Conservation (phyloP, 495 filamentous ascomycete genomes). For the Aspergillus campestris region DNA sequence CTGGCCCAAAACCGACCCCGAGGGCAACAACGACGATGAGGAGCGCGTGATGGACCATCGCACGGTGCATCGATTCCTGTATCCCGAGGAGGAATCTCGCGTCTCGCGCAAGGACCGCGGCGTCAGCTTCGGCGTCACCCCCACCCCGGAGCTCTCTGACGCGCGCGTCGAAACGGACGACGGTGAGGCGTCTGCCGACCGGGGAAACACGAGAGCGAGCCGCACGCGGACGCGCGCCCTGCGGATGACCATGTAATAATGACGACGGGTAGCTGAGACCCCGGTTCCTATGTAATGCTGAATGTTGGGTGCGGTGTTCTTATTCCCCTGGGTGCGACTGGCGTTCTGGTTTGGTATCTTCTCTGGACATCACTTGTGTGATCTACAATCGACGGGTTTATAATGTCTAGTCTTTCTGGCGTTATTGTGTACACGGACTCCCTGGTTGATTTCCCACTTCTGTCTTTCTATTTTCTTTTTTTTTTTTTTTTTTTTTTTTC, state of each 20-base stretch:
- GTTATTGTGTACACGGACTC: too few species aligned
- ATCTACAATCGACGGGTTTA: too few species aligned
- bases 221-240: constrained; percentile 27
- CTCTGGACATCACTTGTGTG: too few species aligned
- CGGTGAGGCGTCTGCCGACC: constrained; percentile 25
- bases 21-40: constrained; percentile 64
- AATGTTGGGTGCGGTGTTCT: constrained; percentile 7
- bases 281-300: neutral
- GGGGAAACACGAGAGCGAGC: constrained; percentile 30
- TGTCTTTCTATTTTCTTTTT: too few species aligned
- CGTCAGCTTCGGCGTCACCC: constrained; percentile 29
- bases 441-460: too few species aligned
- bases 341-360: too few species aligned
- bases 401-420: too few species aligned
- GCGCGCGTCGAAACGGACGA: constrained; percentile 29
- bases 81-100: constrained; percentile 54
- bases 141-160: constrained; percentile 33
- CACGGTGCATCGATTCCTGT: constrained; percentile 60
- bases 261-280: neutral
- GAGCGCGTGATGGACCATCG: constrained; percentile 68
- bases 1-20: constrained; percentile 89
- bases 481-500: too few species aligned
- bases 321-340: neutral
- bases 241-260: constrained; percentile 34
- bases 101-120: constrained; percentile 41